A percentile compares a stretch with the other conserved stretches of the same genome.
These are phyloP conservation scores for Penicillium paneum DNA, from an alignment of 2,329 filamentous ascomycete species.

Conservation along the genomic window DNA sequence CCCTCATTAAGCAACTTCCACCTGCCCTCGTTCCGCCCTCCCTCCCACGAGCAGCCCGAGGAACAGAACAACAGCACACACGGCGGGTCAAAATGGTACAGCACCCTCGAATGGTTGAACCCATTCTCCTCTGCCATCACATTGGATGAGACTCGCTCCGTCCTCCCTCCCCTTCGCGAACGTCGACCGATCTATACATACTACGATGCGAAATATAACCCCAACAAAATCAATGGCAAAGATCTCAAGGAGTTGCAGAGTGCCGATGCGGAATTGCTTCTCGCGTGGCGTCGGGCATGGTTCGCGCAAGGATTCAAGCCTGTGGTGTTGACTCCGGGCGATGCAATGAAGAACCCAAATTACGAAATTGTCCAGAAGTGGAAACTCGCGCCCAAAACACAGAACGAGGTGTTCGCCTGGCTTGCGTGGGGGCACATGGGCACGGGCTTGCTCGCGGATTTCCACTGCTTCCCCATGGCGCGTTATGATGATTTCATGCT, in stretches of 20 bases:
- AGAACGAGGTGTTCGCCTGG: slow-evolving; percentile 75
- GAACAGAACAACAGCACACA: slow-evolving; percentile 74
- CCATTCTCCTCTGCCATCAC: slow-evolving; percentile 80
- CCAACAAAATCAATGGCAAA: slow-evolving; percentile 48
- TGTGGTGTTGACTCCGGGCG: slow-evolving; percentile 71
- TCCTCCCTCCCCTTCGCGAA: slow-evolving; percentile 71
- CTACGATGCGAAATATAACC: slow-evolving; percentile 64
- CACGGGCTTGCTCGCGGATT: slow-evolving; percentile 74
- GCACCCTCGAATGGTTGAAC: slow-evolving; percentile 84
- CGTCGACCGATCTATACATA: slow-evolving; percentile 85
- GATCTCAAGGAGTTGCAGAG: slow-evolving; percentile 59
- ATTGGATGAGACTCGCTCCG: slow-evolving; percentile 75
- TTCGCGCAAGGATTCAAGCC: slow-evolving; percentile 92
- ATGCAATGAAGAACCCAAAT: slow-evolving; percentile 78
- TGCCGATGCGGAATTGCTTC: slow-evolving; percentile 73
- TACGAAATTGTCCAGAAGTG: slow-evolving; percentile 66
- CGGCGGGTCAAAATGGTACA: slow-evolving; percentile 79
- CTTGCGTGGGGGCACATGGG: slow-evolving; percentile 91
- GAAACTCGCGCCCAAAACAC: slow-evolving; percentile 59
- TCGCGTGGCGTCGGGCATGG: slow-evolving; percentile 91
- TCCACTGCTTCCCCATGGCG: slow-evolving; percentile 81
- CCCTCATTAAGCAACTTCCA: slow-evolving; percentile 53
- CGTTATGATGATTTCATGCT: slow-evolving; percentile 69
- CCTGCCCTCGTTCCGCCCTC: slow-evolving; percentile 65
- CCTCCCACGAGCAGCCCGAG: slow-evolving; percentile 67